phyloP scores from a whole-genome alignment of 768 basidiomycete genomes.

The Coprinopsis strossmayeri region DNA sequence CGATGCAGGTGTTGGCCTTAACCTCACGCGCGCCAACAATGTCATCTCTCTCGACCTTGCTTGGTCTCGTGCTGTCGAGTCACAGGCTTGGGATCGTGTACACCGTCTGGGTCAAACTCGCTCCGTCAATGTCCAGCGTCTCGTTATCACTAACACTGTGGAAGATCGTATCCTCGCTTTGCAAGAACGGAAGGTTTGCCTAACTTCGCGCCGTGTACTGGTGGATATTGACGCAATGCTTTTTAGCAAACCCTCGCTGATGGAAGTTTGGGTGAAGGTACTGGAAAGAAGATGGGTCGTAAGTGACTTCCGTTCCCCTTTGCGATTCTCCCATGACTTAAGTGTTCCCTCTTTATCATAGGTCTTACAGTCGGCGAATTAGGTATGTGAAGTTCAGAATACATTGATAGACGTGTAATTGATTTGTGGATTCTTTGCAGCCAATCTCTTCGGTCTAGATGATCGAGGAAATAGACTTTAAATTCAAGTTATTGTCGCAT shows the following conservation, averaged over 20 bases:
- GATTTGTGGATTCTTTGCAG: slow-evolving; percentile 14
- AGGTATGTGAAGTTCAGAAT: slow-evolving; percentile 21
- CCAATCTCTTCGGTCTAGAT: slow-evolving; percentile 40
- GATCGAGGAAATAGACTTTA: slow-evolving; percentile 25
- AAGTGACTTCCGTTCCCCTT: slow-evolving; percentile 19
- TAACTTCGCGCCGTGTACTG: slow-evolving; percentile 1
- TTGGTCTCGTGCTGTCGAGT: slow-evolving; percentile 59
- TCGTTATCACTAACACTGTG: slow-evolving; percentile 54
- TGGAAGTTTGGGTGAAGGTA: slow-evolving; percentile 56
- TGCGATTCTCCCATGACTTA: not conserved
- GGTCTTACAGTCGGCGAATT: slow-evolving; percentile 45
- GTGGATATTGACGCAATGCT: not conserved
- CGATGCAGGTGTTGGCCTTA: slow-evolving; percentile 39
- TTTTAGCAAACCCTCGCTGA: slow-evolving; percentile 48
- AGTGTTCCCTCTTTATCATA: slow-evolving; percentile 13
- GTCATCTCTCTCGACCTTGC: slow-evolving; percentile 59
- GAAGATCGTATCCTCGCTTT: slow-evolving; percentile 66
- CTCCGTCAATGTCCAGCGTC: slow-evolving; percentile 44
- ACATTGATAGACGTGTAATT: not conserved
- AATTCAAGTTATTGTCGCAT: too few relatives aligned
- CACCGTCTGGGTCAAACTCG: slow-evolving; percentile 53
- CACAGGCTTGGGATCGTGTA: slow-evolving; percentile 54
- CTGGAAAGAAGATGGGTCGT: slow-evolving; percentile 51
- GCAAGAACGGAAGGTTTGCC: slow-evolving; percentile 53
- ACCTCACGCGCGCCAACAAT: slow-evolving; percentile 57